Evolutionary conservation across 2,329 filamentous ascomycete species (phyloP), one percentile per base, ranked within the genome.

Genomic region (Neopestalotiopsis sp.): DNA sequence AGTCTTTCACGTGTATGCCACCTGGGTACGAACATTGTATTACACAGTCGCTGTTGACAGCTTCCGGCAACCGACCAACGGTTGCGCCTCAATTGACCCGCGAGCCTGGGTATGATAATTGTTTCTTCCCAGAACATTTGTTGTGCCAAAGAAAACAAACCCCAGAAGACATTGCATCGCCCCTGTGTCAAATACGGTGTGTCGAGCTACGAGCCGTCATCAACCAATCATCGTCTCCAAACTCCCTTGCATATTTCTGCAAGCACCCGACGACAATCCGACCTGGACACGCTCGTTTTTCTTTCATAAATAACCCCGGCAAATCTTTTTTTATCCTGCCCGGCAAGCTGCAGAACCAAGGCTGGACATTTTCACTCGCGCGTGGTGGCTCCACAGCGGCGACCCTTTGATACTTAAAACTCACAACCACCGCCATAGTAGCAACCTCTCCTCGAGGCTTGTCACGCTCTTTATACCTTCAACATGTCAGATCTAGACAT

Each of bases 401-500:
- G 34, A 20, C 28, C 10, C 34, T 6, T 24, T 42, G 5, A 59
- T 62, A 62, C 34, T 62, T 38, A 20, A 62, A 34, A 62, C 24
- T 1, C 34, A 20, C 45, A 53, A 53, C 45, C 45, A n/a, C 45
- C 17, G 17, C 45, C 45, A 53, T 53, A 53, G n/a, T 17, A 53
- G 10, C 20, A 40, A 34, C 14, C 59, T 28, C 20, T 42, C 30
- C 30, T 53, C 32, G 57, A 53, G 38, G 61, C 40, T 30, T 24
- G 9, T 20, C 38, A 38, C 28, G 10, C n/a, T 40, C 59, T n/a
- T 62, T 40, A 6, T 32, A 40, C 17, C 24, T 40, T 61, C 53
- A 63, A 65, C 30, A 64, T 42, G 56, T 70, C 88, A 86, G 77
- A 79, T 34, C 73, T 78, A 66, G 79, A 81, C 38, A 77, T 82